A percentile compares a stretch with the other conserved stretches of the same genome.
Evolutionary conservation across 2,329 filamentous ascomycete species (phyloP).

Genomic region (Hypoxylon sp.): DNA sequence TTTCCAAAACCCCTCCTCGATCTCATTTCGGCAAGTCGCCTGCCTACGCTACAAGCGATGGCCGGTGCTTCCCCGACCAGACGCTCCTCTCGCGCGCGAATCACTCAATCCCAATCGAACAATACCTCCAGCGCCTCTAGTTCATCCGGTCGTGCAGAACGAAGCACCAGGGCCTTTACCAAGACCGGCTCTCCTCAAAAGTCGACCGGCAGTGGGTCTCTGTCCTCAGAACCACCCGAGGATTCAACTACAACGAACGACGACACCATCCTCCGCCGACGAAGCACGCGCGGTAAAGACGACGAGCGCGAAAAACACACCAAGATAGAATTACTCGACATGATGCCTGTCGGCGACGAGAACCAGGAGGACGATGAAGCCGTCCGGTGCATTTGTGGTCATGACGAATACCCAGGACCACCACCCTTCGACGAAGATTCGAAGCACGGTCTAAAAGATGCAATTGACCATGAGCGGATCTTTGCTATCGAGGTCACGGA

Average conservation of each 20-base stretch:
- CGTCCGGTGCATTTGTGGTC: slow-evolving; percentile 94
- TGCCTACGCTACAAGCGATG: slow-evolving; percentile 51
- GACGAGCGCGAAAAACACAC: slow-evolving; percentile 68
- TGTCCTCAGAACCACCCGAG: slow-evolving; percentile 78
- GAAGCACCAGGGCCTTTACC: slow-evolving; percentile 78
- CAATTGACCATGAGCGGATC: slow-evolving; percentile 71
- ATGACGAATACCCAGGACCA: slow-evolving; percentile 93
- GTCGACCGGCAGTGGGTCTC: slow-evolving; percentile 79
- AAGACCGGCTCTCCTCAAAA: slow-evolving; percentile 82
- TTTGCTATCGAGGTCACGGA: slow-evolving; percentile 77
- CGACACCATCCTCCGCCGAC: slow-evolving; percentile 79
- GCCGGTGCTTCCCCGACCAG: slow-evolving; percentile 76
- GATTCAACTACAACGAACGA: slow-evolving; percentile 69
- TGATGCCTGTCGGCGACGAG: slow-evolving; percentile 72
- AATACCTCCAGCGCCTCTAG: slow-evolving; percentile 85
- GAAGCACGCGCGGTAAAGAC: slow-evolving; percentile 81
- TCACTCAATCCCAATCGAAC: slow-evolving; percentile 80
- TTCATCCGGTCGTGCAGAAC: slow-evolving; percentile 81
- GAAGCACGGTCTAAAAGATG: slow-evolving; percentile 68
- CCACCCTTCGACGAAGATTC: slow-evolving; percentile 72
- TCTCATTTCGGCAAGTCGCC: slow-evolving; percentile 43
- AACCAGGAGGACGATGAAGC: slow-evolving; percentile 91
- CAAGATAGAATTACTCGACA: slow-evolving; percentile 63
- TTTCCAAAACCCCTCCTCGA: slow-evolving; percentile 37
- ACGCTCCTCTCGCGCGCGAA: slow-evolving; percentile 92